Evolutionary conservation across 148 eudicot species (phyloP), one percentile per base, ranked within the genome.

Genomic region (Silene conica): DNA sequence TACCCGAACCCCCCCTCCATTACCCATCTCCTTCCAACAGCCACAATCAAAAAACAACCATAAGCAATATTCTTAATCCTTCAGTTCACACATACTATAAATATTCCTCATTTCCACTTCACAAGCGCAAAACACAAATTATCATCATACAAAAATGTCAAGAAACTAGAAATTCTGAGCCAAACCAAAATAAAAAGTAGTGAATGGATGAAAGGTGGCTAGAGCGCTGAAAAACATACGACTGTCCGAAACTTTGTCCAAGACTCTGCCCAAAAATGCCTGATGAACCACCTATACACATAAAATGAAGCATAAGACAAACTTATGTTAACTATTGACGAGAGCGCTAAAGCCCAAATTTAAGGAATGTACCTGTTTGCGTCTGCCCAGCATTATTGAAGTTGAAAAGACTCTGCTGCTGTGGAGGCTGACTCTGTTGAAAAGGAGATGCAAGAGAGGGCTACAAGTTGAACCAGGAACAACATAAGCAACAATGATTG

Each of bases 381-480:
- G 89, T 74, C 86, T 88, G 96, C 54, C 96, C 92, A 69, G 86
- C 81, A 76, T 70, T 89, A 66, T 82, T 79, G 70, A 92, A 83
- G 80, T 80, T 86, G 74, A 89, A 90, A 76, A 85, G 74, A 73
- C 89, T 86, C 64, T 83, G 18, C 69, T 80, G 73, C 76, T 86
- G 97, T 74, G 85, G 58, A 67, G 96, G 89, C 78, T 76, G 86
- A 76, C 78, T 75, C 52, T 89, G 74, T 79, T 89, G 96, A 74
- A 86, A 90, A 79, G 94, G 89, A 23, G 85, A 78, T 20, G 88
- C 79, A 69, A 86, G 87, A 65, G 97, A 78, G 8, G 92, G 94
- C 94, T 92, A 78, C 82, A 86, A 75, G 74, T 71, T 76, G 61
- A 71, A 77, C 23, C 18, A 67, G 67, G 71, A 25, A 71, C 52